Evolutionary conservation across 1,284 basidiomycete species (phyloP), one percentile per base, ranked within the genome.

Genomic region (Entoloma clypeatum): DNA sequence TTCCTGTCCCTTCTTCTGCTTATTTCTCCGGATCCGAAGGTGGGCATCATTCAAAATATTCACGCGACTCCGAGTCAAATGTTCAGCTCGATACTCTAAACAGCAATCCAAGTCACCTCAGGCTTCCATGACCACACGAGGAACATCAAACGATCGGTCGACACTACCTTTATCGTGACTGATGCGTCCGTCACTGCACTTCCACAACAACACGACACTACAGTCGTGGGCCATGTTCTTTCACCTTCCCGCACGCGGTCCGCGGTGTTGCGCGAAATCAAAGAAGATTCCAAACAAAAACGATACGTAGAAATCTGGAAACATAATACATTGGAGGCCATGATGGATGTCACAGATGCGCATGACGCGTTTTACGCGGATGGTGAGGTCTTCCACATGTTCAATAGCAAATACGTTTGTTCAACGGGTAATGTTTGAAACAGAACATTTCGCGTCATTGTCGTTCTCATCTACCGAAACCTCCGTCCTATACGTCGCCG

Each of bases 221-320:
- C 77, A 32, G 57, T 74, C 18, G 50, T 73, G 14, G 64, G 64
- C 2, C 68, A 65, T 5, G 49, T 60, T 1, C 52, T 59, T n/a
- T 78, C 81, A 2, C 62, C 71, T 0, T 77, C 77, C 2, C 61
- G 61, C 14, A 57, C 55, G 19, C 61, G 61, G 13, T 60, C 67
- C 4, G 79, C 73, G 5, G 56, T 75, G 31, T 60, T 84, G 13
- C 68, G 70, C 8, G 75, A 78, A 53, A 47, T 47, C 3, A 61
- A 60, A 40, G 53, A 54, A 7, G 54, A 59, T 4, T 33, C 41
- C 0, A 50, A 49, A 7, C 18, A 49, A 7, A 74, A 73, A 53
- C 69, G 79, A 19, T 72, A 69, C 35, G 69, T 86, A 0, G 84
- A 87, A 56, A 61, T 87, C 9, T 85, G 81, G 79, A 54, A 61